phyloP scores from a whole-genome alignment of 1,284 basidiomycete species.

The Tylopilus sp. region DNA sequence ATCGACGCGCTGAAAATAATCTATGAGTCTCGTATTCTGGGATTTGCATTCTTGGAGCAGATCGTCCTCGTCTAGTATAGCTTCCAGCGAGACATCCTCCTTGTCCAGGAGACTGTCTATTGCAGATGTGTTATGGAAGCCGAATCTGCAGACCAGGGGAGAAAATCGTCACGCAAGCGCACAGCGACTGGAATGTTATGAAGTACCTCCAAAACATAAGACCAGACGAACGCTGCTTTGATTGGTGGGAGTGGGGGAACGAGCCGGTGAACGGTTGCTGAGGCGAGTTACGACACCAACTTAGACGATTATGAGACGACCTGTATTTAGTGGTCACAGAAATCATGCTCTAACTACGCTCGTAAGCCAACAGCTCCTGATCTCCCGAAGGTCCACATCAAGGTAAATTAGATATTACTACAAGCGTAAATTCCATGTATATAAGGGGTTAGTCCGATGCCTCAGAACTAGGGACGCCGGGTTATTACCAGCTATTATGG shows the following conservation, averaged over 20 bases:
- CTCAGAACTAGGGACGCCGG: constrained; percentile 24
- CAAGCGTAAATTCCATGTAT: constrained; percentile 24
- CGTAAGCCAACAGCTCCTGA: constrained; percentile 1
- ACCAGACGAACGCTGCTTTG: constrained; percentile 20
- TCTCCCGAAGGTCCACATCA: constrained; percentile 12
- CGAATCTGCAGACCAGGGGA: constrained; percentile 56
- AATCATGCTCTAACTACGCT: not conserved
- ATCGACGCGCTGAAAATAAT: constrained; percentile 79
- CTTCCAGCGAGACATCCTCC: constrained; percentile 81
- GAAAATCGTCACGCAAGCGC: constrained; percentile 5
- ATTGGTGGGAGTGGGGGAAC: constrained; percentile 8
- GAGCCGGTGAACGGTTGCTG: constrained; percentile 11
- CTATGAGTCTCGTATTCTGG: constrained; percentile 85
- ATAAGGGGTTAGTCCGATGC: constrained; percentile 9
- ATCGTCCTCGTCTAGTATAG: constrained; percentile 92
- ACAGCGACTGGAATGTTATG: not conserved
- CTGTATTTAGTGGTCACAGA: constrained; percentile 26
- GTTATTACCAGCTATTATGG: not conserved
- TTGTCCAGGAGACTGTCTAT: constrained; percentile 83
- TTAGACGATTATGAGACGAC: constrained; percentile 16
- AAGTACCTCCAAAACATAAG: constrained; percentile 45
- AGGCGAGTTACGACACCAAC: constrained; percentile 21
- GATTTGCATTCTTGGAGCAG: constrained; percentile 93
- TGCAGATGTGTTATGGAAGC: constrained; percentile 77
- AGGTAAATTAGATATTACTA: constrained; percentile 29